Evolutionary conservation across 2,329 filamentous ascomycete species (phyloP).

Genomic region (Colletotrichum spaethianum): DNA sequence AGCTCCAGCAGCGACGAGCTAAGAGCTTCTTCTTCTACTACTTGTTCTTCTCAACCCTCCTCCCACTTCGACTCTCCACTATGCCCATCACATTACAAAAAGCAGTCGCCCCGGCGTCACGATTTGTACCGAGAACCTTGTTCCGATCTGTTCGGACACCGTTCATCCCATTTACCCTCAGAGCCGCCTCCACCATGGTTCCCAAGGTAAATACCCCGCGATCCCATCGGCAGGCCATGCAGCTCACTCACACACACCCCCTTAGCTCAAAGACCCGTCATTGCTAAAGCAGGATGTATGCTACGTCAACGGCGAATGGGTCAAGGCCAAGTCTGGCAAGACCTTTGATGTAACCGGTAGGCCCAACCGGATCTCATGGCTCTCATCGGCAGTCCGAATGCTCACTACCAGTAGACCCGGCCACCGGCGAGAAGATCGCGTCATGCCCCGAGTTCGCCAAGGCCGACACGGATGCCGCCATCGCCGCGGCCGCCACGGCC

Average conservation of each 20-base stretch:
- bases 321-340: constrained; percentile 86
- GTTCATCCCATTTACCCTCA: constrained; percentile 41
- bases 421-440: constrained; percentile 85
- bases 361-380: constrained; percentile 21
- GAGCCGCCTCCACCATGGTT: constrained; percentile 63
- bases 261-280: constrained; percentile 81
- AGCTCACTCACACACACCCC: constrained; percentile 7
- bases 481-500: constrained; percentile 85
- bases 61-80: constrained; percentile 16
- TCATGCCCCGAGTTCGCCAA: constrained; percentile 87
- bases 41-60: background rate
- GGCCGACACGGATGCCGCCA: constrained; percentile 84
- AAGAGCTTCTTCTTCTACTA: constrained; percentile 16
- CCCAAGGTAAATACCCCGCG: constrained; percentile 54
- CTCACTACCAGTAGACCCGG: constrained; percentile 73
- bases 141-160: constrained; percentile 23
- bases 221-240: background rate
- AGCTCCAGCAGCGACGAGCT: background rate
- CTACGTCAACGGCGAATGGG: constrained; percentile 95
- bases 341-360: constrained; percentile 88
- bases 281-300: constrained; percentile 86
- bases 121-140: constrained; percentile 32
- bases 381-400: background rate
- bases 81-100: constrained; percentile 39
- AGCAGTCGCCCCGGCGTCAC: constrained; percentile 36